Conservation (phyloP, 1,284 basidiomycete genomes). For the Ganoderma sinense region DNA sequence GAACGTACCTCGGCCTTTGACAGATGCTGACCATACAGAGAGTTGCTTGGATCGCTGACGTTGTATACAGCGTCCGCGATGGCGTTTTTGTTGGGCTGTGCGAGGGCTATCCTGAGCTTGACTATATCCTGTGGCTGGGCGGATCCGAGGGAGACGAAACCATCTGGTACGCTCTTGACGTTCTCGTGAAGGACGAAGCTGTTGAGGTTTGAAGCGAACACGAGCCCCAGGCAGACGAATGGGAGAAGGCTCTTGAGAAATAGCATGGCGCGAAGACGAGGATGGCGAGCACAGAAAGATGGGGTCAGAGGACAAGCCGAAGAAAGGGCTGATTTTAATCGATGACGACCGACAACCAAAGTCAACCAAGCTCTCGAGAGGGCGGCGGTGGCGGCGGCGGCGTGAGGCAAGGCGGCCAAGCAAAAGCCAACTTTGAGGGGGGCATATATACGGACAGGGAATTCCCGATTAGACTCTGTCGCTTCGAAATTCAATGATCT, state of each 20-base stretch:
- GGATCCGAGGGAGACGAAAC: conserved; percentile 30
- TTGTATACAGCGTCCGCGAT: conserved; percentile 38
- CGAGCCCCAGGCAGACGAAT: conserved; percentile 1
- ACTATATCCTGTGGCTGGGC: conserved; percentile 28
- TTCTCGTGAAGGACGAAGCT: conserved; percentile 28
- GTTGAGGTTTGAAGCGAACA: not conserved
- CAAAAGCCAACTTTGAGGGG: not conserved
- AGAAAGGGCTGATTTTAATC: not conserved
- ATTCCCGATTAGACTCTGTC: not conserved
- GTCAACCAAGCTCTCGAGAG: not conserved
- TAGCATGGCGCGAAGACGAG: not conserved
- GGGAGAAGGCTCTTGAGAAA: not conserved
- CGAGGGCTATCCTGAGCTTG: conserved; percentile 37
- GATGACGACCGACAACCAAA: not conserved
- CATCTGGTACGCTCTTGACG: conserved; percentile 24
- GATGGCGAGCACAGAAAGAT: too few relatives aligned
- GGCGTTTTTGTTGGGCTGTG: conserved; percentile 35
- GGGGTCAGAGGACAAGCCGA: not conserved
- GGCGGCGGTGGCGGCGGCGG: not conserved
- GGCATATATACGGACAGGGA: not conserved
- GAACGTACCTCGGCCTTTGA: conserved; percentile 39
- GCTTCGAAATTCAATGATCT: conserved; percentile 1
- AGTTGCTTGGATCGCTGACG: conserved; percentile 18
- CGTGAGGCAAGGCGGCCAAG: not conserved
- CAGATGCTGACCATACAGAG: conserved; percentile 42